Evolutionary conservation across 306 rosid genomes (phyloP), one percentile per base, ranked within the genome.

Genomic region (Rosa lucieae): DNA sequence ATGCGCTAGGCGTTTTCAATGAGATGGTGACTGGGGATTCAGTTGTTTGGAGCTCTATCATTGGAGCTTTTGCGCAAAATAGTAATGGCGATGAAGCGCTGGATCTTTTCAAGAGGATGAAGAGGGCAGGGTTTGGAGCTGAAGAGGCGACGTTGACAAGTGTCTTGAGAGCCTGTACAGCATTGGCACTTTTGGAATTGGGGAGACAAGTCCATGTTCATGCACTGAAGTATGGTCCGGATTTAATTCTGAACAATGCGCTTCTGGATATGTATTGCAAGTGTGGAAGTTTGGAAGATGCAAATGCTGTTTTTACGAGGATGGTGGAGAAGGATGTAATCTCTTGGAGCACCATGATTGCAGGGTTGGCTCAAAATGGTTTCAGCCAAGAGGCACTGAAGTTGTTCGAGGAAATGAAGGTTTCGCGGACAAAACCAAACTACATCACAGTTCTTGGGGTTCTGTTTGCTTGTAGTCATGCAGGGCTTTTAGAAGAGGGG

Each of bases 321-420:
- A 92, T 89, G 92, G 72, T 63, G 17, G 79, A 73, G 84, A 94
- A 89, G 86, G 98, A 94, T 14, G 94, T 94, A 20, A 90, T 94
- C 77, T 90, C 98, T 44, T 94, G 97, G 97, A 92, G 97, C 88
- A 94, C 97, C 77, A 90, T 94, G 98, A 90, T 94, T 84, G 79
- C 92, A 42, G 98, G 97, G 76, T 81, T 88, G 63, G 98, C 97
- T 32, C 97, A 92, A 86, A 94, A 92, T 73, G 98, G 98, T 56
- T 92, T 91, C 83, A 89, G 94, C 76, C 26, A 49, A 77, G 90
- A 94, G 80, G 94, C 98, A 35, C 83, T 94, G 44, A 81, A 77
- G 29, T 87, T 94, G 78, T 94, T 90, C 26, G 89, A 88, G 68
- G 80, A 83, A 52, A 94, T 92, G 98, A 89, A 86, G 87, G 74